Conservation (phyloP, 257 asterid genomes). For the Lycium ferocissimum region DNA sequence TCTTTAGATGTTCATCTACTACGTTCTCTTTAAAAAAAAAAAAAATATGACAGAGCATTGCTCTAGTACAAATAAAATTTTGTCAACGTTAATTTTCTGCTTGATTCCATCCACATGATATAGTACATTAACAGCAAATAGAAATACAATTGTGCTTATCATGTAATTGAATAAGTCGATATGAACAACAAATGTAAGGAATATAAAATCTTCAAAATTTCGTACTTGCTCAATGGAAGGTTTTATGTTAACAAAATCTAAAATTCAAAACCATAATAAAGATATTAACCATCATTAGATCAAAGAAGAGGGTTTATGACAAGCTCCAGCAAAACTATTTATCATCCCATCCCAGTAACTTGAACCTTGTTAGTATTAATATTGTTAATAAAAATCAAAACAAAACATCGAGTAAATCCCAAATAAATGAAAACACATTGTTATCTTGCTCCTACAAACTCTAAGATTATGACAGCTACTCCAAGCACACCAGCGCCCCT, state of each 20-base stretch:
- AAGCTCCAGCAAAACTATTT: not conserved
- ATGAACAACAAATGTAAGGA: not conserved
- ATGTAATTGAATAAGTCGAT: not conserved
- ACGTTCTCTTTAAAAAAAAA: not conserved
- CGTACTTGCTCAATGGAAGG: conserved; percentile 9
- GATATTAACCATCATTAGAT: not conserved
- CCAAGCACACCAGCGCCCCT: not conserved
- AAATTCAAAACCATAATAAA: not conserved
- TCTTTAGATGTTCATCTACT: conserved; percentile 7
- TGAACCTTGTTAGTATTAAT: not conserved
- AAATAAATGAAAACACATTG: not conserved
- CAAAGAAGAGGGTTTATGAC: not conserved
- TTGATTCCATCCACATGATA: conserved; percentile 15
- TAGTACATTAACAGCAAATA: not conserved
- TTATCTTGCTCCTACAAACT: conserved; percentile 1
- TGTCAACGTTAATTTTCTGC: not conserved
- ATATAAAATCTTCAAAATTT: conserved; percentile 2
- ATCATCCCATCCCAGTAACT: not conserved
- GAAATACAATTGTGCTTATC: not conserved
- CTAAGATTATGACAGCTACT: not conserved
- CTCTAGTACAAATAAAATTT: not conserved
- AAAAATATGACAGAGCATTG: not conserved
- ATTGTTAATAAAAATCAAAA: not conserved
- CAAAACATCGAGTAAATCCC: not conserved
- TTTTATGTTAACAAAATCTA: conserved; percentile 17